Percentiles rank a stretch among this genome's conserved stretches.
Conservation (phyloP, 192 early-diverging fungal species). For the Paraglomus brasilianum region DNA sequence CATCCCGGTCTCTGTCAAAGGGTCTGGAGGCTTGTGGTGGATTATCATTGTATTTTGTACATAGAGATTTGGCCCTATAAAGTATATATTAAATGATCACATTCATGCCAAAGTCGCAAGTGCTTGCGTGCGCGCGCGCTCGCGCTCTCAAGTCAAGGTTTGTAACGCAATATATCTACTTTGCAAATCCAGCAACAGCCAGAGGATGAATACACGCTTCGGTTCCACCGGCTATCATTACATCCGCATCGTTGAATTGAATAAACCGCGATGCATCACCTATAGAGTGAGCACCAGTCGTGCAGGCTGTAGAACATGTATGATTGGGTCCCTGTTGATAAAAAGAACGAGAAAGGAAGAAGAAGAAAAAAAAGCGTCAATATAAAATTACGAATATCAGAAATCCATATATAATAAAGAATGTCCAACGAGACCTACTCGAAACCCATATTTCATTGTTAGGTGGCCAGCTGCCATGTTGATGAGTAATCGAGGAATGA, state of each 20-base stretch:
- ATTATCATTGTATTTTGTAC: slow-evolving; percentile 73
- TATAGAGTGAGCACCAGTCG: slow-evolving; percentile 92
- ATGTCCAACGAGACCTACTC: slow-evolving; percentile 41
- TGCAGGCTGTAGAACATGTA: slow-evolving; percentile 90
- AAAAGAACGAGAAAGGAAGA: too few species aligned
- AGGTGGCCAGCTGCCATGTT: slow-evolving; percentile 96
- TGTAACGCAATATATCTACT: slow-evolving; percentile 42
- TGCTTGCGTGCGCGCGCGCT: too few species aligned
- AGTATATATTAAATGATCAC: not conserved
- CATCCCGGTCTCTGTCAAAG: slow-evolving; percentile 82
- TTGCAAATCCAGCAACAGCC: slow-evolving; percentile 85
- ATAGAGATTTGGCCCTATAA: slow-evolving; percentile 74
- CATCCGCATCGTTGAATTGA: slow-evolving; percentile 87
- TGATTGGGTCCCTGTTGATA: slow-evolving; percentile 83
- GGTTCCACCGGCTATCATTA: slow-evolving; percentile 91
- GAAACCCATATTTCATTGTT: slow-evolving; percentile 82
- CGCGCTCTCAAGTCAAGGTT: too few species aligned
- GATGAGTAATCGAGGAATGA: slow-evolving; percentile 85
- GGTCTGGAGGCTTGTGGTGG: slow-evolving; percentile 85
- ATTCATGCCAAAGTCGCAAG: too few species aligned
- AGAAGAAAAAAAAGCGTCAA: too few species aligned
- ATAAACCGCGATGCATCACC: slow-evolving; percentile 96
- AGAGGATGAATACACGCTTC: slow-evolving; percentile 86
- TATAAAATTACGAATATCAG: too few species aligned
- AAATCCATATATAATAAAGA: too few species aligned